phyloP scores from a whole-genome alignment of 768 basidiomycete genomes.

The Mycena indigotica region DNA sequence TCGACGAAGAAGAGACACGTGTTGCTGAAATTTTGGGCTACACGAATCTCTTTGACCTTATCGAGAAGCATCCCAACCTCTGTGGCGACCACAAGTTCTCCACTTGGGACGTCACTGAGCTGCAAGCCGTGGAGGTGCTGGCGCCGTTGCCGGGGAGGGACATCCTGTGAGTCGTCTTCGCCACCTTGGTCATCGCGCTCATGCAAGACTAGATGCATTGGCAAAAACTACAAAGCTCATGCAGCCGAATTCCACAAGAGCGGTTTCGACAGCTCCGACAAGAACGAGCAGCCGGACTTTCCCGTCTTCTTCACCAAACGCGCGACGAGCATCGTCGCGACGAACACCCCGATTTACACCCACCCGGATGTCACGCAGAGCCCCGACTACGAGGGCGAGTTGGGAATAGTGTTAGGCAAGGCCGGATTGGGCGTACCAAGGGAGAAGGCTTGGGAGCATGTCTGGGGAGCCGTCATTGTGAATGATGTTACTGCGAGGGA shows the following conservation, averaged over 20 bases:
- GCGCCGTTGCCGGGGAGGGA: constrained; percentile 24
- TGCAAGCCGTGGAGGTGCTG: constrained; percentile 13
- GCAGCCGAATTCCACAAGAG: constrained; percentile 24
- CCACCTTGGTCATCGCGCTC: background rate
- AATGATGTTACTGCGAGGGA: constrained; percentile 24
- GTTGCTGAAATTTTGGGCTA: constrained; percentile 19
- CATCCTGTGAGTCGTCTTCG: constrained; percentile 11
- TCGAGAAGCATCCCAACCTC: constrained; percentile 22
- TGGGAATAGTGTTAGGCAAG: constrained; percentile 21
- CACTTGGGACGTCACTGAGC: constrained; percentile 6
- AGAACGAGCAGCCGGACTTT: constrained; percentile 22
- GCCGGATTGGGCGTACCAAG: constrained; percentile 11
- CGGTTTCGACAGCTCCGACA: constrained; percentile 24
- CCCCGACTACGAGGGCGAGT: constrained; percentile 24
- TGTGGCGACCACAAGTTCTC: constrained; percentile 10
- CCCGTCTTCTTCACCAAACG: constrained; percentile 24
- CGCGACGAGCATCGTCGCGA: constrained; percentile 20
- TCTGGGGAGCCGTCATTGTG: constrained; percentile 24
- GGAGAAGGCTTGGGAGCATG: constrained; percentile 17
- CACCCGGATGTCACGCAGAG: constrained; percentile 21
- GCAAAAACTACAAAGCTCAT: constrained; percentile 12
- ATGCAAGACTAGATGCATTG: background rate
- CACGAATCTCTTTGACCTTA: constrained; percentile 19
- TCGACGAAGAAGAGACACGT: constrained; percentile 11
- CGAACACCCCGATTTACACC: constrained; percentile 19